A percentile compares a stretch with the other conserved stretches of the same genome.
These are phyloP conservation scores for Mrakia gelida DNA, from an alignment of 768 basidiomycete species.

Conservation along the genomic window DNA sequence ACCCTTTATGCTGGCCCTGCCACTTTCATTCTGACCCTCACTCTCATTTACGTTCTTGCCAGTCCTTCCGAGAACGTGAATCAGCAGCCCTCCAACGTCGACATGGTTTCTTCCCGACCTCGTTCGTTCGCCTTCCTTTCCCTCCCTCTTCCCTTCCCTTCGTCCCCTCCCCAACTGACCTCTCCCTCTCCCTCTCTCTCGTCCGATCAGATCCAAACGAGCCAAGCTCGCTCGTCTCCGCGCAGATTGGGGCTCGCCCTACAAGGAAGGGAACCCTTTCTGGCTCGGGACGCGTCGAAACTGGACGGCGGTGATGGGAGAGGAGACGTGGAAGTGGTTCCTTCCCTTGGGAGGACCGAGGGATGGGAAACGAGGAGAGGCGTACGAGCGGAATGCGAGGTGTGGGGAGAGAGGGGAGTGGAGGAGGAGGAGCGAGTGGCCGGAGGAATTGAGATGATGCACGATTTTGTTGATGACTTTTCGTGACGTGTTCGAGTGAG, in stretches of 20 bases:
- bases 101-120: constrained; percentile 1
- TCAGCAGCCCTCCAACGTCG: neutral
- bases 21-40: neutral
- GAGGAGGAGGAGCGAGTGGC: neutral
- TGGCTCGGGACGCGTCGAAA: constrained; percentile 9
- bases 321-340: constrained; percentile 6
- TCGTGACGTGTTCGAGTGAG: neutral
- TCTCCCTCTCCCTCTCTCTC: neutral
- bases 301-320: constrained; percentile 26
- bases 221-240: neutral
- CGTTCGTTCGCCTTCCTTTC: neutral
- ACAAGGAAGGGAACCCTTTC: constrained; percentile 23
- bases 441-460: neutral
- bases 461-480: neutral
- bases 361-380: neutral
- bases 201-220: neutral
- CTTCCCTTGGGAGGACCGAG: constrained; percentile 14
- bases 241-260: constrained; percentile 4
- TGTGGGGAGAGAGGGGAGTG: constrained; percentile 4
- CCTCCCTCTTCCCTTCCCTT: neutral
- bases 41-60: neutral
- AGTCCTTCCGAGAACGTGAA: neutral
- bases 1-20: too few relatives aligned
- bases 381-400: neutral
- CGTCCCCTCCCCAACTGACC: neutral